Conservation (phyloP, 352 stramenopile genomes). For the Phytophthora sojae region DNA sequence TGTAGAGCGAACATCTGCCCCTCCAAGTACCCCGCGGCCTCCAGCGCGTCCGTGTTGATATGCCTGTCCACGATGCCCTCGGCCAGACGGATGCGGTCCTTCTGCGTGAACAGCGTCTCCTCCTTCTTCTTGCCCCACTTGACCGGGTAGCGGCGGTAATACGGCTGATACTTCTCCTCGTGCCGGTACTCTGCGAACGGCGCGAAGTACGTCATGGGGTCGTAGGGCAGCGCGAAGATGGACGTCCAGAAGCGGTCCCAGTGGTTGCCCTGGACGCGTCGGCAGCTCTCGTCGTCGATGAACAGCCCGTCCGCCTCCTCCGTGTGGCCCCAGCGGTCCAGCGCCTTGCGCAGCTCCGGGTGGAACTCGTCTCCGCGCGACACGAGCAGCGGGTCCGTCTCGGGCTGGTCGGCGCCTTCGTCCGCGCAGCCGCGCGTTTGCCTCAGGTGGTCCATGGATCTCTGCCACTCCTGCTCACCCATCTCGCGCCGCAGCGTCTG, state of each 20-base stretch:
- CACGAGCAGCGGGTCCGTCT: constrained; percentile 82
- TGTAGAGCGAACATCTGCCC: constrained; percentile 91
- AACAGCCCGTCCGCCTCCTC: constrained; percentile 78
- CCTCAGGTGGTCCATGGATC: constrained; percentile 68
- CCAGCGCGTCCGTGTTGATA: constrained; percentile 77
- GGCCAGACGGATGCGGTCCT: constrained; percentile 81
- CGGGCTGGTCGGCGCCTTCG: constrained; percentile 50
- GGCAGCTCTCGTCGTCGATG: constrained; percentile 54
- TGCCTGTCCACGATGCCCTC: constrained; percentile 78
- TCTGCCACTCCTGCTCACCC: constrained; percentile 52
- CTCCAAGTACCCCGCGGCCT: constrained; percentile 59
- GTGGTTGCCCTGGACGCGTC: constrained; percentile 23
- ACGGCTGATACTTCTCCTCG: constrained; percentile 77
- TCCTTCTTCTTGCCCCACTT: constrained; percentile 74
- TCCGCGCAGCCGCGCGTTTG: constrained; percentile 49
- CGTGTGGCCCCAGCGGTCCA: constrained; percentile 77
- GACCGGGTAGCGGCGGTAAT: constrained; percentile 83
- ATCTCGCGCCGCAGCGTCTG: constrained; percentile 57
- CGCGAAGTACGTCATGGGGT: constrained; percentile 84
- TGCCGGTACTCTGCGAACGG: constrained; percentile 81
- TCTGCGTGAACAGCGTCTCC: constrained; percentile 82
- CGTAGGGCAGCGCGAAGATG: constrained; percentile 73
- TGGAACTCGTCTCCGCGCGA: constrained; percentile 72
- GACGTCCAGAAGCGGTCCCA: constrained; percentile 58
- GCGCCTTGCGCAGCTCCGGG: constrained; percentile 54